Base-by-base conservation (phyloP, 306 rosid genomes). In the Malus asiatica region DNA sequence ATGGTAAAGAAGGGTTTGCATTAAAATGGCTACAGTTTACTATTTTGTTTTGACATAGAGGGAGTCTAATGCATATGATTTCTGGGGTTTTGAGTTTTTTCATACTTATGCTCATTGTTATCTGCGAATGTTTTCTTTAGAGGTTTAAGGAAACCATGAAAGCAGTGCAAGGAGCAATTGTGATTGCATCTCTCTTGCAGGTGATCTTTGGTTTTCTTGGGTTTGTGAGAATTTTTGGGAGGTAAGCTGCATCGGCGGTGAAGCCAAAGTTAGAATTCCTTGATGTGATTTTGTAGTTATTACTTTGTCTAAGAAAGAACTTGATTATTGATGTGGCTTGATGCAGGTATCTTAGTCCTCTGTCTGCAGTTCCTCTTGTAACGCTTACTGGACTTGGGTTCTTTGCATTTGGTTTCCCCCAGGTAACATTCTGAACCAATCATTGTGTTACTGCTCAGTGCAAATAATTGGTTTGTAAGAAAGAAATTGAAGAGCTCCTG, bases 311-410 rank as follows among this genome's bases (percentile, higher is more conserved):
- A 44, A 77, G 64, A 44, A 71, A 61, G 82, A 81, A 71, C 69
- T 63, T 29, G 22, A 13, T 30, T 55, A 44, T 44, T 45, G 60
- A n/a, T 71, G 29, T 51, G 61, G 14, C n/a, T 58, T 82, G 22
- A 46, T 73, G 77, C 90, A 95, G 98, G 87, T 89, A 75, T 88
- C 90, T 95, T 44, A 84, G 92, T 80, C 98, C 98, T 55, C 93
- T 92, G 62, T 86, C 87, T 76, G 89, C 84, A 4, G 89, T 88
- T 76, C 97, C 98, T 59, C 91, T 94, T 73, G 96, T 94, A 52
- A 88, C 92, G 55, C 88, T 94, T 11, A 90, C 96, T 60, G 97
- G 98, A 59, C 89, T 94, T 29, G 96, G 97, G 71, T 86, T 90
- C 68, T 89, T 83, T 80, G 82, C 53, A 11, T 44, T 75, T 71